phyloP scores from a whole-genome alignment of 495 filamentous ascomycete species.

The Aspergillus ellipticus region DNA sequence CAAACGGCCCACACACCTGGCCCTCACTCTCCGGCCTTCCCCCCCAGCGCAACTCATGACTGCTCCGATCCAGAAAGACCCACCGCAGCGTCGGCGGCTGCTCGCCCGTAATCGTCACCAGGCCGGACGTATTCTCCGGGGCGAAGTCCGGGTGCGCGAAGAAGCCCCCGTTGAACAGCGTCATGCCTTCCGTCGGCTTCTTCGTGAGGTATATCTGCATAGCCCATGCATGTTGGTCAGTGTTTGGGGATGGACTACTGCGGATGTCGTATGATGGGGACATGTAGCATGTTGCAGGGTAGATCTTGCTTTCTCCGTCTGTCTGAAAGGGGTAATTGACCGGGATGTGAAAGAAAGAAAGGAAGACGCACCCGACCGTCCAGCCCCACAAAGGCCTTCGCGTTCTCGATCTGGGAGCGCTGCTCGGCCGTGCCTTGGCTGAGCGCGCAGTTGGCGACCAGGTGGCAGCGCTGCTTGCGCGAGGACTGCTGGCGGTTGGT shows the following conservation, averaged over 20 bases:
- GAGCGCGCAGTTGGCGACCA: conserved; percentile 21
- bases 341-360: neutral
- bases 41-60: conserved; percentile 27
- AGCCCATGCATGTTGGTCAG: neutral
- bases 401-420: conserved; percentile 26
- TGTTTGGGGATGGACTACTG: neutral
- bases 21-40: conserved; percentile 22
- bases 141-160: conserved; percentile 24
- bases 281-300: neutral
- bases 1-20: conserved; percentile 27
- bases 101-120: conserved; percentile 26
- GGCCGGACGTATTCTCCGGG: conserved; percentile 19
- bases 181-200: conserved; percentile 17
- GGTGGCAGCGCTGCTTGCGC: conserved; percentile 22
- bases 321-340: too few species aligned
- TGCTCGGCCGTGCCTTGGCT: conserved; percentile 16
- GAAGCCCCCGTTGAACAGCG: conserved; percentile 26
- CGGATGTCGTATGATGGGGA: neutral
- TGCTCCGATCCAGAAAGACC: conserved; percentile 24
- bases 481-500: conserved; percentile 16
- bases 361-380: conserved; percentile 22
- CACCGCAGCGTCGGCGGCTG: conserved; percentile 24
- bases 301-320: too few species aligned
- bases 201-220: conserved; percentile 30
- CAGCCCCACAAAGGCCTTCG: conserved; percentile 24